phyloP scores from a whole-genome alignment of 352 stramenopile genomes.

The Aphanomyces cochlioides region DNA sequence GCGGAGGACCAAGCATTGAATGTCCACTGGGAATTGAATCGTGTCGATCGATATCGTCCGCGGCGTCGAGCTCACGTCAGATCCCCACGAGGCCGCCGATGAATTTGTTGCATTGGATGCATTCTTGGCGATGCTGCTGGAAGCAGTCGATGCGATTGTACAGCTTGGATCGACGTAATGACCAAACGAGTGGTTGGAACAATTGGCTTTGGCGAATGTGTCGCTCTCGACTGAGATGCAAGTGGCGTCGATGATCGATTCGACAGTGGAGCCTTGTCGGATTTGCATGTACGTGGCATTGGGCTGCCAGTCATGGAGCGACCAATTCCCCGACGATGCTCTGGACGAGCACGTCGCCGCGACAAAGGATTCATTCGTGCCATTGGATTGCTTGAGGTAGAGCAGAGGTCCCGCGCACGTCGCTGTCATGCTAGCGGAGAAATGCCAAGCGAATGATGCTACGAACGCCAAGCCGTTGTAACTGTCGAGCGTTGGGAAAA shows the following conservation, averaged over 20 bases:
- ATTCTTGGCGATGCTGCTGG: background rate
- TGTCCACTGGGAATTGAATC: background rate
- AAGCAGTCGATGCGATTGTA: background rate
- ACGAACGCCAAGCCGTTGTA: background rate
- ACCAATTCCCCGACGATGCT: background rate
- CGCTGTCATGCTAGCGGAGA: background rate
- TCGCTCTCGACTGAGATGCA: background rate
- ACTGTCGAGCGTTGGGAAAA: background rate
- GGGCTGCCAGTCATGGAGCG: background rate
- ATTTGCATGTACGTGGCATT: slow-evolving; percentile 20
- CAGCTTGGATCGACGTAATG: background rate
- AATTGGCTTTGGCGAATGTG: background rate
- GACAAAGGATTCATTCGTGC: background rate
- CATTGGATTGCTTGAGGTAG: slow-evolving; percentile 9
- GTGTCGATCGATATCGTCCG: too few relatives aligned
- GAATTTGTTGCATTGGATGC: background rate
- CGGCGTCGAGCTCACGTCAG: background rate
- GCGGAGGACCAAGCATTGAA: background rate
- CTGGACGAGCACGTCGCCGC: background rate
- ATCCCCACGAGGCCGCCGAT: background rate
- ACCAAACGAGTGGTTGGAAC: background rate
- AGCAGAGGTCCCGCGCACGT: background rate
- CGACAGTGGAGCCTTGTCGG: background rate
- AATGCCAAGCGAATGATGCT: background rate
- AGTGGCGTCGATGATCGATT: background rate